Conservation (phyloP, 495 filamentous ascomycete species). For the Talaromyces thailandensis region DNA sequence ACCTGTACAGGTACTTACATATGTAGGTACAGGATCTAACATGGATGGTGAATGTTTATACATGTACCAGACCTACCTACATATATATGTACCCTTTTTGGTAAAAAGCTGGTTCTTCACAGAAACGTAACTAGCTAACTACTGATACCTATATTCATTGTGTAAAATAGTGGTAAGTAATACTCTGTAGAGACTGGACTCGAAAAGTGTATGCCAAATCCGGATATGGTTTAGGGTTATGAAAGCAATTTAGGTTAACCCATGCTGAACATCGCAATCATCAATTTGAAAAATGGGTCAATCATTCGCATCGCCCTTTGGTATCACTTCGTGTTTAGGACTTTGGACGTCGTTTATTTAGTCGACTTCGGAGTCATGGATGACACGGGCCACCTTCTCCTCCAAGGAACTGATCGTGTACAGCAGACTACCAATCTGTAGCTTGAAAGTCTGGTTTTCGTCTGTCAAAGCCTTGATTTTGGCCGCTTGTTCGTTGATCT, state of each 20-base stretch:
- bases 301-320: not conserved
- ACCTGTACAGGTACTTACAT: not conserved
- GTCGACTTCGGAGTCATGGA: not conserved
- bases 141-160: no score
- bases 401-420: not conserved
- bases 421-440: not conserved
- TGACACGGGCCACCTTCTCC: not conserved
- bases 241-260: not conserved
- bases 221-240: not conserved
- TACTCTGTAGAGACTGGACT: not conserved
- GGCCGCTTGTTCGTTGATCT: not conserved
- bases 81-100: no score
- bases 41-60: not conserved
- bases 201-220: not conserved
- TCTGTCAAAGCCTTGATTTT: not conserved
- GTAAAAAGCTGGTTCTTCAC: no score
- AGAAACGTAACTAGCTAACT: no score
- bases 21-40: not conserved
- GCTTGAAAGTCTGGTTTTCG: not conserved
- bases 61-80: no score
- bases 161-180: not conserved
- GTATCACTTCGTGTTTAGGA: not conserved
- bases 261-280: not conserved
- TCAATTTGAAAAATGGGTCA: not conserved
- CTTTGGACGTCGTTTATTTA: not conserved